Base-by-base conservation (phyloP, 441 rosid genomes). In the Bocquillonia castaneifolia region DNA sequence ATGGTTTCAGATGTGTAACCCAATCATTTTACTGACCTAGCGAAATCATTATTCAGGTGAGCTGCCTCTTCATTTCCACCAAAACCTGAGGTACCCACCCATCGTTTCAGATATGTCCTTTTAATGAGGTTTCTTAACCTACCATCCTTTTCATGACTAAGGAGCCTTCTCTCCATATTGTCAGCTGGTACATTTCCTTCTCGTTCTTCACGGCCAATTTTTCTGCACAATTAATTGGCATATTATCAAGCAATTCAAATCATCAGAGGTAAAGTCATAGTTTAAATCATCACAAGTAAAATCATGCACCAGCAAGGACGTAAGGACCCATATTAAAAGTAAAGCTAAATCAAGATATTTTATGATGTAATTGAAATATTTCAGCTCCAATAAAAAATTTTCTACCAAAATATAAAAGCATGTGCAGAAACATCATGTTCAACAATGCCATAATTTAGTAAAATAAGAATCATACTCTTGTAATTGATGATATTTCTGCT, bases 21-120 rank as follows among this genome's bases (percentile, higher is more conserved):
- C 55, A 69, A 73, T 10, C 23, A 26, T 34, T 10, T 63, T 47
- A 70, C 82, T 71, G 74, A 95, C 99, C 98, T 89, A 61, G 93
- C 88, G 75, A 89, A 77, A 75, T 92, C 92, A 76, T 55, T 72
- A 68, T 74, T 79, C 64, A 59, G 74, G 23, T 62, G 67, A 32
- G 81, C 36, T 71, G 78, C 87, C 25, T 74, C 63, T 65, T 85
- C 91, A 57, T 79, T 83, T 80, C 92, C 79, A 58, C 83, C 81
- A 23, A 77, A 69, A 74, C 86, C 92, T 47, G 70, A 37, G 47
- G 73, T 55, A 39, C 81, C 85, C 45, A 90, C 78, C 97, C 97
- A 92, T 22, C 85, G 96, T 67, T 68, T 88, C 79, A 95, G 74
- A 86, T 91, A 83, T 61, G 96, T 83, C 75, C 83, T 90, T 80